phyloP scores from a whole-genome alignment of 768 basidiomycete genomes.

The Pleurotus djamor region DNA sequence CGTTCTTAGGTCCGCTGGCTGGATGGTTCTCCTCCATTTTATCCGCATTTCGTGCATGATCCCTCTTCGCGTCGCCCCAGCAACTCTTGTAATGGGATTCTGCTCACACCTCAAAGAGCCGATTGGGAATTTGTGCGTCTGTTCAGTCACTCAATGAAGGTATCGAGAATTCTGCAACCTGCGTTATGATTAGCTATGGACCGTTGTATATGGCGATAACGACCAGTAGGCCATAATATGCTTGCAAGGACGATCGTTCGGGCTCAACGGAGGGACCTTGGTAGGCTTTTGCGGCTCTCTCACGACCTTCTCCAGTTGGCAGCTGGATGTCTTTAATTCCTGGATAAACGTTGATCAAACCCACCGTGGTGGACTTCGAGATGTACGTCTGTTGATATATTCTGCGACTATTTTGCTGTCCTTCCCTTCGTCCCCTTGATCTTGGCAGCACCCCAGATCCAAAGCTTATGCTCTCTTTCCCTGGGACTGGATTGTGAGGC shows the following conservation, averaged over 20 bases:
- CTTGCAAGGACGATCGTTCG: neutral
- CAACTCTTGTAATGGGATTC: constrained; percentile 89
- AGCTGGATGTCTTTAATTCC: constrained; percentile 80
- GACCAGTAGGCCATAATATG: constrained; percentile 52
- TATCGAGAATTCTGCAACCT: neutral
- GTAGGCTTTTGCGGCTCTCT: constrained; percentile 92
- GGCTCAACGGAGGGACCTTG: neutral
- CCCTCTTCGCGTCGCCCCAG: too few species aligned
- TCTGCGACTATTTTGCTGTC: too few species aligned
- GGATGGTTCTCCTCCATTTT: too few species aligned
- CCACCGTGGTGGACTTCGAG: constrained; percentile 61
- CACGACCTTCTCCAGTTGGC: constrained; percentile 97
- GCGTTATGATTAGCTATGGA: constrained; percentile 58
- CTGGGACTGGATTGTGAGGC: too few species aligned
- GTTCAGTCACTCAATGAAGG: neutral
- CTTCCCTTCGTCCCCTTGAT: too few species aligned
- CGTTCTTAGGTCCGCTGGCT: too few species aligned
- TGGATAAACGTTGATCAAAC: constrained; percentile 70
- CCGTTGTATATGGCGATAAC: constrained; percentile 87
- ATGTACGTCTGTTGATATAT: too few species aligned
- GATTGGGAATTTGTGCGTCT: constrained; percentile 70
- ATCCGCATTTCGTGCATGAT: too few species aligned
- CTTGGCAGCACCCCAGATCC: too few species aligned
- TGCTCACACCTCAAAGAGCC: constrained; percentile 67
- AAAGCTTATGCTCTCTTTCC: too few species aligned